Evolutionary conservation across 2,329 filamentous ascomycete genomes (phyloP).

Genomic region (Pestalotiopsis sp.): DNA sequence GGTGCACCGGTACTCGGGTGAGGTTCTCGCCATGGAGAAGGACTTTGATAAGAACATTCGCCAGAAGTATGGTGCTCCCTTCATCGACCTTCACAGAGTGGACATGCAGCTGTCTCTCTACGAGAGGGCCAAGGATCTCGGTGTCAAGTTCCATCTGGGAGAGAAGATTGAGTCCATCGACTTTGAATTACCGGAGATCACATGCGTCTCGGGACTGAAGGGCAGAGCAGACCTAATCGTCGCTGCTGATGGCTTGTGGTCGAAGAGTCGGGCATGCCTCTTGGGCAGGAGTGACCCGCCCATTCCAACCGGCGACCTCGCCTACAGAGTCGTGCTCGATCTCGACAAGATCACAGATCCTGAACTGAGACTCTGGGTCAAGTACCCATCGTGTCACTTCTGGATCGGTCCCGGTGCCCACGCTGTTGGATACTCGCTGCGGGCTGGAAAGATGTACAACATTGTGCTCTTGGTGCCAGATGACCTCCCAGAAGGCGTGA

Average conservation of each 20-base stretch:
- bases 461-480: conserved; percentile 69
- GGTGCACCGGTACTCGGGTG: conserved; percentile 56
- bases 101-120: conserved; percentile 61
- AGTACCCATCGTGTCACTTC: conserved; percentile 55
- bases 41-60: conserved; percentile 57
- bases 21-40: conserved; percentile 51
- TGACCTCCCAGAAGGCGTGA: conserved; percentile 57
- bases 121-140: conserved; percentile 53
- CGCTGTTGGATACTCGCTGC: conserved; percentile 64
- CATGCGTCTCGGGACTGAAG: conserved; percentile 37
- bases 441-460: conserved; percentile 63
- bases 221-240: conserved; percentile 59
- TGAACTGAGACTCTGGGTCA: conserved; percentile 54
- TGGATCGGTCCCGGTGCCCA: conserved; percentile 68
- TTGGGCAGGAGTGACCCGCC: conserved; percentile 50
- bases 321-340: conserved; percentile 63
- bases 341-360: conserved; percentile 54
- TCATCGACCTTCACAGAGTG: conserved; percentile 63
- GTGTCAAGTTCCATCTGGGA: conserved; percentile 52
- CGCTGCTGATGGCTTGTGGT: conserved; percentile 68
- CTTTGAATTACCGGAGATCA: conserved; percentile 46
- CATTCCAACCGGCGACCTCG: conserved; percentile 64
- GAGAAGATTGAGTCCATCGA: conserved; percentile 50
- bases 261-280: conserved; percentile 53
- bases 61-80: conserved; percentile 58